These are phyloP conservation scores for Turnera subulata DNA, from an alignment of 345 rosid genomes.

Conservation along the genomic window DNA sequence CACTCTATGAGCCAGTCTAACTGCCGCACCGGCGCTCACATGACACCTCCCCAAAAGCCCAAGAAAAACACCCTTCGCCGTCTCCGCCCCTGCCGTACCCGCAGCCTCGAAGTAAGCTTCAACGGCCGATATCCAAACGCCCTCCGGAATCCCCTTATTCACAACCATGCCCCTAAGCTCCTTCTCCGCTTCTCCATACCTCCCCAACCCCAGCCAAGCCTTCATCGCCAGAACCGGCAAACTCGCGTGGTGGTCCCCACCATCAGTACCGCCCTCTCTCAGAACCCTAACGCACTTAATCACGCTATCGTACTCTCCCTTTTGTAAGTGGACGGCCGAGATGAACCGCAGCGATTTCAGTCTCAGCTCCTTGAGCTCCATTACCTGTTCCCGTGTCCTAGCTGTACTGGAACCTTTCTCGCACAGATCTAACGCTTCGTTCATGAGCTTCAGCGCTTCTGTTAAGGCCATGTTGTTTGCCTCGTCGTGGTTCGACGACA, in stretches of 20 bases:
- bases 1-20: slow-evolving; percentile 67
- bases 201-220: slow-evolving; percentile 88
- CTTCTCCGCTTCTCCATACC: slow-evolving; percentile 76
- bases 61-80: slow-evolving; percentile 76
- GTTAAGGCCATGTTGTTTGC: slow-evolving; percentile 22
- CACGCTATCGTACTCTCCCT: slow-evolving; percentile 80
- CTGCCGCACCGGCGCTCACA: slow-evolving; percentile 76
- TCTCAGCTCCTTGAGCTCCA: slow-evolving; percentile 53
- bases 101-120: slow-evolving; percentile 78
- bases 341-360: slow-evolving; percentile 76
- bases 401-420: slow-evolving; percentile 65
- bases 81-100: slow-evolving; percentile 93
- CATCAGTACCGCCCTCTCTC: slow-evolving; percentile 51
- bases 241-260: slow-evolving; percentile 70
- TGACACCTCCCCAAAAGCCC: slow-evolving; percentile 84
- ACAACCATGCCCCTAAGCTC: slow-evolving; percentile 85
- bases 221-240: slow-evolving; percentile 98
- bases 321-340: slow-evolving; percentile 82
- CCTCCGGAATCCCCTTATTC: slow-evolving; percentile 80
- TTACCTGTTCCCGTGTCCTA: slow-evolving; percentile 49
- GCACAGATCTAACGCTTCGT: slow-evolving; percentile 71
- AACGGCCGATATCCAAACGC: slow-evolving; percentile 91
- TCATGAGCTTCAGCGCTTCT: slow-evolving; percentile 78
- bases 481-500: slow-evolving; percentile 37
- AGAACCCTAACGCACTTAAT: slow-evolving; percentile 83